Base-by-base conservation (phyloP, 2,329 filamentous ascomycete species). In the Ambrosiella cleistominuta region DNA sequence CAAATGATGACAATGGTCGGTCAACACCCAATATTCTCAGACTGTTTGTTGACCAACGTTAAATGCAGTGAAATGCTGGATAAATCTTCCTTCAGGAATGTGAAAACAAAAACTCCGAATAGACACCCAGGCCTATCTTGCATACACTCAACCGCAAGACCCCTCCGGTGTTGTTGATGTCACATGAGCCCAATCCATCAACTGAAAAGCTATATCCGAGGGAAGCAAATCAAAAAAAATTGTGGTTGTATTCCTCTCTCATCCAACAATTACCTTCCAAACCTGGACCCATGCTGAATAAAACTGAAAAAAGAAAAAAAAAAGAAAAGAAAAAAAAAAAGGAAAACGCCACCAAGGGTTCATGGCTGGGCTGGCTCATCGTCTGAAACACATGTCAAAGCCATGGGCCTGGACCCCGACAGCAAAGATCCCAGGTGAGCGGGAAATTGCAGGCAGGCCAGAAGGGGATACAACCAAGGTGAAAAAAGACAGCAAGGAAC, bases 321-420 rank as follows among this genome's bases (percentile, higher is more conserved):
- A n/a, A 19, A 49, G 1, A 49, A 49, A 49, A 49, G 2, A 49
- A 49, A 49, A n/a, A 49, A 27, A 19, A 49, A n/a, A 36, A 36
- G 35, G 27, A 11, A 11, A 35, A 11, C 47, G 12, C 47, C 47
- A 7, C 47, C 11, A 15, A 51, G 47, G 47, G 47, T 36, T 51
- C 13, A 27, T 9, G 9, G 47, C 47, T 19, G 8, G 47, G 27
- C 47, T 27, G 47, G 47, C 17, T 19, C 8, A 36, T 7, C 9
- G 47, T 51, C 47, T 51, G 47, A 51, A 51, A 51, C 47, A 51
- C 27, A 35, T 35, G 47, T 51, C 47, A 51, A 51, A 51, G 47
- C 47, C 47, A 51, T 35, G 47, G n/a, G 47, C 13, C 13, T 27
- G 17, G 17, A 51, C 35, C 19, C 47, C 35, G 19, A 4, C 8